Conservation (phyloP, 768 basidiomycete species). For the Strobilomyces echinocephalus region DNA sequence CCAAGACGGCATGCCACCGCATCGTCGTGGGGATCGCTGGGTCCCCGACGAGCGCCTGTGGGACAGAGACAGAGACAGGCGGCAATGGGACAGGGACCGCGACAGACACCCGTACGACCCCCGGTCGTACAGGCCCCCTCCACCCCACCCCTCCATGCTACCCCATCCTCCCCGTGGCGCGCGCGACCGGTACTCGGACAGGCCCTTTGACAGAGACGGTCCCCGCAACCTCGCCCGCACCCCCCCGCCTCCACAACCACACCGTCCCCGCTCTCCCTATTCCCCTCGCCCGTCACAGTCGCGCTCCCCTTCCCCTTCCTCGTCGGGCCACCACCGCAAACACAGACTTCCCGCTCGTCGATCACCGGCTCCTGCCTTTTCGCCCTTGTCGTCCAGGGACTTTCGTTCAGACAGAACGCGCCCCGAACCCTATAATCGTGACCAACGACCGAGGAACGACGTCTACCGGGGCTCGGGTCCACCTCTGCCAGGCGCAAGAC, state of each 20-base stretch:
- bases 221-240: constrained; percentile 22
- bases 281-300: constrained; percentile 31
- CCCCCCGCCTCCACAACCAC: constrained; percentile 18
- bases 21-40: constrained; percentile 24
- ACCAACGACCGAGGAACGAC: constrained; percentile 33
- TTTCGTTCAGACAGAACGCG: constrained; percentile 32
- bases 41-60: constrained; percentile 25
- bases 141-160: constrained; percentile 3
- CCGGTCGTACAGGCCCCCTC: constrained; percentile 17
- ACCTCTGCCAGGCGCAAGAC: constrained; percentile 7
- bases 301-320: constrained; percentile 37
- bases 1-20: constrained; percentile 11
- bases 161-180: constrained; percentile 12
- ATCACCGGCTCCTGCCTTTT: constrained; percentile 35
- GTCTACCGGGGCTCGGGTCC: constrained; percentile 14
- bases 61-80: constrained; percentile 29
- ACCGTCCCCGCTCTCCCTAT: constrained; percentile 18
- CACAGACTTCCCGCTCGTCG: constrained; percentile 35
- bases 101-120: constrained; percentile 19
- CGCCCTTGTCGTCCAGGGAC: constrained; percentile 35
- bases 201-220: constrained; percentile 19
- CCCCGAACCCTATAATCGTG: constrained; percentile 34
- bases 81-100: constrained; percentile 23
- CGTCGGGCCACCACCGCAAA: constrained; percentile 30
- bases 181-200: constrained; percentile 26